These are phyloP conservation scores for Coemansia reversa DNA, from an alignment of 192 early-diverging fungal species.

Conservation along the genomic window DNA sequence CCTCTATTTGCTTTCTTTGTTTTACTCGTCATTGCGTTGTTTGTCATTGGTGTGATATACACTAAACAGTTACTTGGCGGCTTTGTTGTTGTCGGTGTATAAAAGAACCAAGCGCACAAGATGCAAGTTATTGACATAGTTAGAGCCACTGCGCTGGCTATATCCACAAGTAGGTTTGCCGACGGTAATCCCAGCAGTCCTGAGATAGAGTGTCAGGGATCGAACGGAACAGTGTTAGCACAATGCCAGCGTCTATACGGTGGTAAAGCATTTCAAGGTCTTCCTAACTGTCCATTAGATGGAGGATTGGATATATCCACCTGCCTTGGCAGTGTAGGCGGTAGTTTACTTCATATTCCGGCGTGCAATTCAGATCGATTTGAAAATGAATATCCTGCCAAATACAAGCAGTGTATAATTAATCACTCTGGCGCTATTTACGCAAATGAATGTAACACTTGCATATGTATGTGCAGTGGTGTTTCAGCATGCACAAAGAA, in stretches of 20 bases:
- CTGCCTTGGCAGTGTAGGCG: conserved; percentile 7
- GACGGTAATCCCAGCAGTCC: too few relatives aligned
- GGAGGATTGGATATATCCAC: background rate
- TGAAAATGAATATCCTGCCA: conserved; percentile 15
- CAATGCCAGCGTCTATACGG: conserved; percentile 35
- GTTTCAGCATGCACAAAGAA: conserved; percentile 19
- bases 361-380: conserved; percentile 11
- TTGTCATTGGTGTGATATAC: background rate
- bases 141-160: too few relatives aligned
- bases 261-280: background rate
- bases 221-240: conserved; percentile 8
- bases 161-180: too few relatives aligned
- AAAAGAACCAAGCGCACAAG: too few relatives aligned
- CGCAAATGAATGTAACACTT: conserved; percentile 21
- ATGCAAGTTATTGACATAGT: too few relatives aligned
- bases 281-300: conserved; percentile 9
- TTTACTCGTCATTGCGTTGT: background rate
- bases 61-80: too few relatives aligned
- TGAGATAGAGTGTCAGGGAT: conserved; percentile 10
- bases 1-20: background rate
- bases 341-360: background rate
- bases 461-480: conserved; percentile 25
- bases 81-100: too few relatives aligned
- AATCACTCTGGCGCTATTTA: conserved; percentile 17
- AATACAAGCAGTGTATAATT: conserved; percentile 18